Conservation (phyloP, 768 basidiomycete species). For the Suillus variegatus region DNA sequence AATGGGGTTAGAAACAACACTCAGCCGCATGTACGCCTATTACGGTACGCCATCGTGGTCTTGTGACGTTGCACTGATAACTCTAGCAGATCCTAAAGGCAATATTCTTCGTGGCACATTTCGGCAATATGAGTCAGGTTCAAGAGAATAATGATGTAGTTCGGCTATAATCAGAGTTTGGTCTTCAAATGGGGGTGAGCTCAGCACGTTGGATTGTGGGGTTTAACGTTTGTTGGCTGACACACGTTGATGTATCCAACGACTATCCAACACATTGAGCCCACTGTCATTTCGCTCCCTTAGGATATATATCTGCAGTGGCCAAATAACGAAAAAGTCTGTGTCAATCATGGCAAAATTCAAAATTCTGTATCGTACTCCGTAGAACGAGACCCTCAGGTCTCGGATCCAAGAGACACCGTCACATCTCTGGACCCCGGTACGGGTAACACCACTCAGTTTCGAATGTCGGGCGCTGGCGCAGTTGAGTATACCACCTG, state of each 20-base stretch:
- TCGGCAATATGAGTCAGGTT: neutral
- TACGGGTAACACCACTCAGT: neutral
- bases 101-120: neutral
- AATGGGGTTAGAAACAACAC: neutral
- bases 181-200: neutral
- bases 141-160: neutral
- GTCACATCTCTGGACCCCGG: neutral
- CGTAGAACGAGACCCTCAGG: neutral
- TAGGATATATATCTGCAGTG: constrained; percentile 64
- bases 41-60: neutral
- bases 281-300: constrained; percentile 60
- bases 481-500: neutral
- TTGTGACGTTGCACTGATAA: neutral
- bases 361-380: constrained; percentile 26
- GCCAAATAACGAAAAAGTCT: constrained; percentile 71
- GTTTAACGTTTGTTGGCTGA: neutral
- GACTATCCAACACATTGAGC: constrained; percentile 29
- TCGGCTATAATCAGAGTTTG: neutral
- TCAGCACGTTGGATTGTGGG: neutral
- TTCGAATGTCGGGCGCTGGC: neutral
- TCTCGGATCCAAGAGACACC: too few relatives aligned
- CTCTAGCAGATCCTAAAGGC: neutral
- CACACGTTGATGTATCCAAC: neutral
- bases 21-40: neutral
- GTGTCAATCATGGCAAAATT: constrained; percentile 50